phyloP scores from a whole-genome alignment of 177 flowering plant species.

The Vitis hybrid region DNA sequence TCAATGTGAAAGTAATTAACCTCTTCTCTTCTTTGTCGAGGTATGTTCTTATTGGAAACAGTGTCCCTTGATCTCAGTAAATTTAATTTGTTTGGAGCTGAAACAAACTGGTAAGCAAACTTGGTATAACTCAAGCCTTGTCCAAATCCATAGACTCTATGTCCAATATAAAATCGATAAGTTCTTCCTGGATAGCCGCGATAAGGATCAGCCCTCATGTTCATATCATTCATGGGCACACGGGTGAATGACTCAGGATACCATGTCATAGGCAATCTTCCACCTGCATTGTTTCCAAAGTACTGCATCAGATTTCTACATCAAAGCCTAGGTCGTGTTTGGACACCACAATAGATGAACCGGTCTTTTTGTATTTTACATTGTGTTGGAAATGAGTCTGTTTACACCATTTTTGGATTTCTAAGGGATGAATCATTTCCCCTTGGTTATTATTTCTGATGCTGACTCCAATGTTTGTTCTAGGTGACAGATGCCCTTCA shows the following conservation, averaged over 20 bases:
- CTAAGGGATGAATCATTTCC: neutral
- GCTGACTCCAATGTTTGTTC: too few relatives aligned
- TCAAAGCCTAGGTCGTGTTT: too few relatives aligned
- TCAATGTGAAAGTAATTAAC: constrained; percentile 42
- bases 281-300: constrained; percentile 43
- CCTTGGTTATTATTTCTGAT: neutral
- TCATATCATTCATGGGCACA: constrained; percentile 86
- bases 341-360: neutral
- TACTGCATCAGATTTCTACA: neutral
- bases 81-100: constrained; percentile 51
- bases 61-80: constrained; percentile 22
- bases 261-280: constrained; percentile 92
- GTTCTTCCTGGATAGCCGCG: constrained; percentile 90
- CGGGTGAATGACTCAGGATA: constrained; percentile 81
- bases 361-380: neutral
- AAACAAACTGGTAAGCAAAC: constrained; percentile 50
- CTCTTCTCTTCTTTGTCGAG: constrained; percentile 18
- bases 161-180: constrained; percentile 81
- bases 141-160: constrained; percentile 65
- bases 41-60: constrained; percentile 9
- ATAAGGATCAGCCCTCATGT: constrained; percentile 76
- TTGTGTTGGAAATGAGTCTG: neutral
- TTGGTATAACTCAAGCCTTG: constrained; percentile 74
- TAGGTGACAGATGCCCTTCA: too few relatives aligned
- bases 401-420: neutral